Evolutionary conservation across 116 monocot species (phyloP), one percentile per base, ranked within the genome.

Genomic region (Posidonia oceanica): DNA sequence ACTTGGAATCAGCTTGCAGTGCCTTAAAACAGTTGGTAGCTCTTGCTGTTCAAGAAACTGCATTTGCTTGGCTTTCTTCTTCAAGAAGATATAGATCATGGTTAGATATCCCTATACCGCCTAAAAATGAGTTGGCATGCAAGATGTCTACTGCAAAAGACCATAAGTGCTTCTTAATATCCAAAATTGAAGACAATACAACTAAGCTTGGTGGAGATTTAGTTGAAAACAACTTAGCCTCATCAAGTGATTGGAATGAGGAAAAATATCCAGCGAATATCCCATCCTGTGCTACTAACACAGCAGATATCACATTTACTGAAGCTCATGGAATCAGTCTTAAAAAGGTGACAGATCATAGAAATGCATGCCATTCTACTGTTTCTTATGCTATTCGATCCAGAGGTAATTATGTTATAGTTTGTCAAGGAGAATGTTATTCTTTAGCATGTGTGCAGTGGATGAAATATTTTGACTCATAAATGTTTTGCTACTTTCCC

Each of bases 31-130:
- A 76, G 18, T 87, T 94, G 90, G 69, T 61, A 60, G 12, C 64
- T 64, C 59, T 83, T 61, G 77, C 68, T 68, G 54, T 42, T 29
- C 66, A 74, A 17, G 71, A 60, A 71, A 74, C n/a, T 74, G 54
- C 68, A 14, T 63, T 67, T 72, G 36, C 84, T 61, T 71, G 59
- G 60, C 61, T 22, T 72, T 85, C 87, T 70, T 20, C 69, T 83
- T 55, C 22, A 39, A 77, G 83, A 65, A 69, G 60, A 18, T 84
- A 76, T 79, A 81, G 66, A 60, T 79, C 80, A 69, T 69, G 75
- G 66, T 40, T 92, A 59, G 96, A 97, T 78, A 87, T 97, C 70
- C 96, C 96, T 58, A 83, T 97, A 63, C 92, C 85, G 4, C 68
- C 73, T 56, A 39, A 54, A 29, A 66, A 15, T 68, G 74, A 54